Base-by-base conservation (phyloP, 2,329 filamentous ascomycete species). In the Gaeumannomyces tritici region DNA sequence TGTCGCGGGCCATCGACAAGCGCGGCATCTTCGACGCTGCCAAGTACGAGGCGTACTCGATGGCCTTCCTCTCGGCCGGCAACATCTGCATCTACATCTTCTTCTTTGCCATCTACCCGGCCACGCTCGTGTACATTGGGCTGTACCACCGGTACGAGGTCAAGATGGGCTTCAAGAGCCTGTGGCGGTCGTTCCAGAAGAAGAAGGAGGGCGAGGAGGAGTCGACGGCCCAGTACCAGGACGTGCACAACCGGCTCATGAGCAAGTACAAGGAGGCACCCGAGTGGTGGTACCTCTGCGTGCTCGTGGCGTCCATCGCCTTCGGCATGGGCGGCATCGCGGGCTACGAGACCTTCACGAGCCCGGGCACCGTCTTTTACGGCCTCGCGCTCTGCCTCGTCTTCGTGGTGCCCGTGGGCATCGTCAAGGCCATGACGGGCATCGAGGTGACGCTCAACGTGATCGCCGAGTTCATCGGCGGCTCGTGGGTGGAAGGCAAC, bases 21-120 rank as follows among this genome's bases (percentile, higher is more conserved):
- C 70, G 73, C 33, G 77, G 76, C 1, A 70, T 80, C 12, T 81
- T 83, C 64, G 74, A 81, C 62, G 65, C 70, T 7, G 70, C 71
- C 33, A 77, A 77, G 61, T 83, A 83, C 66, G 73, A 75, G 51
- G 68, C 70, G 1, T 84, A 84, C 69, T 83, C 80, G 3, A 79
- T 80, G 0, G 79, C 80, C 0, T 84, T 79, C 66, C 69, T 84
- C 29, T 72, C 77, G 0, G 79, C 82, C 15, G 79, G 75, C 21
- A 80, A 80, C 62, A 69, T 81, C n/a, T 72, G 75, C 33, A 73
- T 80, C n/a, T 84, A 83, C 72, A 73, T 80, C 65, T 81, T 79
- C 69, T 83, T 82, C 72, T 84, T 84, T 63, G 80, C 76, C 60
- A 78, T 82, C 33, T 83, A 83, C 66, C 75, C 81, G 0, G 79